Percentiles rank a stretch among this genome's conserved stretches.
Conservation (phyloP, 176 grass and related monocot genomes). For the Rhynchospora breviuscula region DNA sequence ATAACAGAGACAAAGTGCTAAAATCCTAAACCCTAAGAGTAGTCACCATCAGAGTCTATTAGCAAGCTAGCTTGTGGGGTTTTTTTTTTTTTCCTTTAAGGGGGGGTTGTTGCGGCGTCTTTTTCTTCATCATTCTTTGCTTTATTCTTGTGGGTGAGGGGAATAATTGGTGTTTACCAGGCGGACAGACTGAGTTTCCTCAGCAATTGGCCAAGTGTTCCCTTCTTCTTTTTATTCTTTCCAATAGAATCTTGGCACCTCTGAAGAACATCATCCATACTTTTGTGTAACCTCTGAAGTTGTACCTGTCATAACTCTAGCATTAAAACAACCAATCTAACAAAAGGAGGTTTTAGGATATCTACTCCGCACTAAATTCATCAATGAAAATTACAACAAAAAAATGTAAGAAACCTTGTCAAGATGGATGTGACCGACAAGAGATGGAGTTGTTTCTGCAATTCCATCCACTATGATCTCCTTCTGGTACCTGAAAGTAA, state of each 20-base stretch:
- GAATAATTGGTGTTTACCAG: conserved; percentile 27
- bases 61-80: not conserved
- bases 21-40: not conserved
- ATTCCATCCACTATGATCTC: conserved; percentile 41
- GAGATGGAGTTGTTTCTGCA: conserved; percentile 46
- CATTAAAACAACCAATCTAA: conserved; percentile 2
- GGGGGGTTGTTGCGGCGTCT: too few species aligned
- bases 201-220: conserved; percentile 55
- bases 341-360: conserved; percentile 5
- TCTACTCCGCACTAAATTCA: conserved; percentile 8
- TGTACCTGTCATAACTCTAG: conserved; percentile 36
- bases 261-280: conserved; percentile 51
- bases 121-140: not conserved
- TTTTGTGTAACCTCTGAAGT: conserved; percentile 58
- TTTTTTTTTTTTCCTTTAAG: not conserved
- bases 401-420: conserved; percentile 46
- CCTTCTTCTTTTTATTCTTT: conserved; percentile 74
- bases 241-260: conserved; percentile 58
- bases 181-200: conserved; percentile 56
- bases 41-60: conserved; percentile 2
- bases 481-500: conserved; percentile 59
- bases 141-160: not conserved
- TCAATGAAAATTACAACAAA: not conserved
- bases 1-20: not conserved
- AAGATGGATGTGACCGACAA: conserved; percentile 87